Percentiles rank a stretch among this genome's conserved stretches.
These are phyloP conservation scores for Lactifluus subvellereus DNA, from an alignment of 768 basidiomycete genomes.

Conservation along the genomic window DNA sequence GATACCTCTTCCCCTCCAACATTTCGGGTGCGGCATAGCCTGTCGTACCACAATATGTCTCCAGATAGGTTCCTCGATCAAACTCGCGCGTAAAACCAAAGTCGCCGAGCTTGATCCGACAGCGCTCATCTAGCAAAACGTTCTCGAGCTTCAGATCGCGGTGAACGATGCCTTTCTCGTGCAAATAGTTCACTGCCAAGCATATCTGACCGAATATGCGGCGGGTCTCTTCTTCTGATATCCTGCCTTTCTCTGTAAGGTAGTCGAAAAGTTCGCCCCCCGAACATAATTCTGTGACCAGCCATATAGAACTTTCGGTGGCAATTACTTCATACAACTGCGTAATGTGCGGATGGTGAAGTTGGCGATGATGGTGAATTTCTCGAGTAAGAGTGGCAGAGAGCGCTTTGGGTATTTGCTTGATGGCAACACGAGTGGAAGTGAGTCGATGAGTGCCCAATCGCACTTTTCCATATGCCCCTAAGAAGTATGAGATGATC, in stretches of 20 bases:
- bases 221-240: constrained; percentile 78
- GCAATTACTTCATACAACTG: constrained; percentile 98
- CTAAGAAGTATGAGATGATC: constrained; percentile 36
- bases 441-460: constrained; percentile 92
- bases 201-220: constrained; percentile 94
- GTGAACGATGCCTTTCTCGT: constrained; percentile 90
- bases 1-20: constrained; percentile 80
- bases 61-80: constrained; percentile 69
- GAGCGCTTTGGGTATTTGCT: constrained; percentile 94
- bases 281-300: constrained; percentile 92
- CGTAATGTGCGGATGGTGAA: constrained; percentile 93
- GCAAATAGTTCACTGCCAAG: constrained; percentile 89
- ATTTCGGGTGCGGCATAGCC: constrained; percentile 94
- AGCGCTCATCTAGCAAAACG: constrained; percentile 83
- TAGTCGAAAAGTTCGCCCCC: constrained; percentile 99
- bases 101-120: constrained; percentile 89
- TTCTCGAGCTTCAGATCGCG: constrained; percentile 97
- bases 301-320: constrained; percentile 93
- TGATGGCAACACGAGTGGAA: constrained; percentile 88
- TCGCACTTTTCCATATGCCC: constrained; percentile 93
- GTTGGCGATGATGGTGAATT: constrained; percentile 95
- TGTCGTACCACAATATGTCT: constrained; percentile 94
- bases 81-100: constrained; percentile 94
- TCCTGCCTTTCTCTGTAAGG: constrained; percentile 87
- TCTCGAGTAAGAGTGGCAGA: constrained; percentile 90